A percentile compares a stretch with the other conserved stretches of the same genome.
These are phyloP conservation scores for Tripidium arundinaceum DNA, from an alignment of 202 grass and related monocot genomes.

Conservation along the genomic window DNA sequence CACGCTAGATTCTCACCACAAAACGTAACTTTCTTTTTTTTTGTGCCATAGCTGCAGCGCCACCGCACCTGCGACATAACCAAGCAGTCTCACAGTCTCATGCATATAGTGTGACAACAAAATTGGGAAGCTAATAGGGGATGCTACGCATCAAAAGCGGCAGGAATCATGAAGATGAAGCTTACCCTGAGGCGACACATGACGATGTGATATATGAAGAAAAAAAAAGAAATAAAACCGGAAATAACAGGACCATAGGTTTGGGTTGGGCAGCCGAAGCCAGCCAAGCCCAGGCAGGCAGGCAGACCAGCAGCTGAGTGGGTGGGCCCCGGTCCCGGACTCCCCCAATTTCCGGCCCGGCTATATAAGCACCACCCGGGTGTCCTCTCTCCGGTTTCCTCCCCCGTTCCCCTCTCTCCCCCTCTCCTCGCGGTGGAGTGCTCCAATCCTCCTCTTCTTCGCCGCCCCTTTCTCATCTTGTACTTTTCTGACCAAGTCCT, in stretches of 20 bases:
- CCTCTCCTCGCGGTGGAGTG: background rate
- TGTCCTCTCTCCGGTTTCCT: constrained; percentile 18
- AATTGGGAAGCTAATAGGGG: too few relatives aligned
- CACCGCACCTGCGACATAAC: too few relatives aligned
- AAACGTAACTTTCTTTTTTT: too few relatives aligned
- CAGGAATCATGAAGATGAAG: too few relatives aligned
- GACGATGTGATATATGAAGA: too few relatives aligned
- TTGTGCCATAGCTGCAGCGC: too few relatives aligned
- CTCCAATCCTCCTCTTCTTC: constrained; percentile 10
- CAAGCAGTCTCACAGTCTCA: too few relatives aligned
- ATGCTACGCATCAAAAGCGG: too few relatives aligned
- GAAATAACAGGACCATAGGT: constrained; percentile 18
- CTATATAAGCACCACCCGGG: constrained; percentile 29
- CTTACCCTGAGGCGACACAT: too few relatives aligned
- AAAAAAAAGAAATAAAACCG: background rate
- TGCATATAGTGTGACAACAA: too few relatives aligned
- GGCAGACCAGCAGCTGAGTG: background rate
- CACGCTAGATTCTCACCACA: too few relatives aligned
- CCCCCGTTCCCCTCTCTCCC: background rate
- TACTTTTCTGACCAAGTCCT: constrained; percentile 44
- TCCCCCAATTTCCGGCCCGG: background rate
- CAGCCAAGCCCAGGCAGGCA: background rate
- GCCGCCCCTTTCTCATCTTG: constrained; percentile 41
- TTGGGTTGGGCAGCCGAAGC: background rate
- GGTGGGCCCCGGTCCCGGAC: background rate